These are phyloP conservation scores for Rhodocollybia butyracea DNA, from an alignment of 768 basidiomycete species.

Conservation along the genomic window DNA sequence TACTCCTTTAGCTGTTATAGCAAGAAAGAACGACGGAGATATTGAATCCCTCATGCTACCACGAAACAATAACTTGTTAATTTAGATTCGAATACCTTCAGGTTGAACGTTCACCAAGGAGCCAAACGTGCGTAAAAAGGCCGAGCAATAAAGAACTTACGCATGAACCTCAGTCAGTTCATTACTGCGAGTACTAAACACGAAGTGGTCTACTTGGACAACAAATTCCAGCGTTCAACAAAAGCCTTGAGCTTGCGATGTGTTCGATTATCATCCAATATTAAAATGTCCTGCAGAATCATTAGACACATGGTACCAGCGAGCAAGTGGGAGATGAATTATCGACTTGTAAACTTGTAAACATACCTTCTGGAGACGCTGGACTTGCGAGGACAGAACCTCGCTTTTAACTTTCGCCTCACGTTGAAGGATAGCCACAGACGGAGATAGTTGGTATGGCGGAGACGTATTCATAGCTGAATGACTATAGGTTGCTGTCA, in stretches of 20 bases:
- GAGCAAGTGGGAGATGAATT: neutral
- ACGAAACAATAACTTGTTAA: too few species aligned
- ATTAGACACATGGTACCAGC: neutral
- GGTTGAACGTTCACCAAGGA: too few species aligned
- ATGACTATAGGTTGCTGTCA: conserved; percentile 19
- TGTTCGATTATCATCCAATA: conserved; percentile 7
- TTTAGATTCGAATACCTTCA: too few species aligned
- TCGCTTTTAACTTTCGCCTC: conserved; percentile 18
- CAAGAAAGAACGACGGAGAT: too few species aligned
- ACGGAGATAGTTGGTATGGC: conserved; percentile 18
- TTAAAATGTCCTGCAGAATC: neutral
- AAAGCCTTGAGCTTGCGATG: conserved; percentile 14
- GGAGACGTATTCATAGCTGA: conserved; percentile 24
- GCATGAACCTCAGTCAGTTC: too few species aligned
- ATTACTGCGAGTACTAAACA: too few species aligned
- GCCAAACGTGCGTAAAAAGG: too few species aligned
- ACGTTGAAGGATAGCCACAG: conserved; percentile 11
- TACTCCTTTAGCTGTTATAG: too few species aligned
- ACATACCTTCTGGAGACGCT: conserved; percentile 20
- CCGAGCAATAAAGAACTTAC: too few species aligned
- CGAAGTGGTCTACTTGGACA: too few species aligned
- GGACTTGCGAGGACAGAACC: conserved; percentile 12
- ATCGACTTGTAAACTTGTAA: neutral
- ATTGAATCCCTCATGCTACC: too few species aligned
- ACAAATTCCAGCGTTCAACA: conserved; percentile 13